These are phyloP conservation scores for Pleochaeta shiraiana DNA, from an alignment of 2,329 filamentous ascomycete species.

Conservation along the genomic window DNA sequence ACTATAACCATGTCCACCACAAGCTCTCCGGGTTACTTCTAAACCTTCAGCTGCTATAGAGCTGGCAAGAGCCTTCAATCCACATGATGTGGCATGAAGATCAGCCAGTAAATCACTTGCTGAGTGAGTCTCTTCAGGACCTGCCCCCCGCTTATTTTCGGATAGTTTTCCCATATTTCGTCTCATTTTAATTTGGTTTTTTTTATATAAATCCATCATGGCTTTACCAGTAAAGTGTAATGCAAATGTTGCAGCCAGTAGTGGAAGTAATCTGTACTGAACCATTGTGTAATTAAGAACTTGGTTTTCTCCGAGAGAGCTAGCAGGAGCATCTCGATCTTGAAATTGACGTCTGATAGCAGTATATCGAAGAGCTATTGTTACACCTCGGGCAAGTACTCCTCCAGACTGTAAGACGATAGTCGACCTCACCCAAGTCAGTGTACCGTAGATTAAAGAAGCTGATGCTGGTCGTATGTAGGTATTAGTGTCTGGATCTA, in stretches of 20 bases:
- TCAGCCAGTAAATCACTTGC: constrained; percentile 49
- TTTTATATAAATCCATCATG: constrained; percentile 53
- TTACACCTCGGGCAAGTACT: constrained; percentile 52
- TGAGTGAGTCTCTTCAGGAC: constrained; percentile 43
- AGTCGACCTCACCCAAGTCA: constrained; percentile 52
- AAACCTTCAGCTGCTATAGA: constrained; percentile 53
- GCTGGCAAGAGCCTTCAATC: constrained; percentile 50
- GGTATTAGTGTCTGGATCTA: constrained; percentile 45
- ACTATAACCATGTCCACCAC: constrained; percentile 57
- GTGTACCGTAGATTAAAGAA: constrained; percentile 48
- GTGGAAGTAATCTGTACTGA: constrained; percentile 47
- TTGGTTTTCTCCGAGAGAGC: constrained; percentile 41
- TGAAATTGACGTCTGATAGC: constrained; percentile 59
- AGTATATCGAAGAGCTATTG: constrained; percentile 54
- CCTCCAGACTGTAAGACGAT: constrained; percentile 55
- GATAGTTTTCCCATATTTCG: constrained; percentile 20
- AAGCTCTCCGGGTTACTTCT: constrained; percentile 52
- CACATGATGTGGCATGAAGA: constrained; percentile 55
- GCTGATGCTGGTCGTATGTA: constrained; percentile 46
- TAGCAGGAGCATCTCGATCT: constrained; percentile 41
- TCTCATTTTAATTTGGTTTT: constrained; percentile 47
- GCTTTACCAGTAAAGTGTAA: constrained; percentile 56
- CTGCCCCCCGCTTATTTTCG: constrained; percentile 30
- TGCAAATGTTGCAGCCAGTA: constrained; percentile 55
- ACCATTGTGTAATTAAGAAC: constrained; percentile 70